Base-by-base conservation (phyloP, 2,329 filamentous ascomycete species). In the Diaporthe sp. region DNA sequence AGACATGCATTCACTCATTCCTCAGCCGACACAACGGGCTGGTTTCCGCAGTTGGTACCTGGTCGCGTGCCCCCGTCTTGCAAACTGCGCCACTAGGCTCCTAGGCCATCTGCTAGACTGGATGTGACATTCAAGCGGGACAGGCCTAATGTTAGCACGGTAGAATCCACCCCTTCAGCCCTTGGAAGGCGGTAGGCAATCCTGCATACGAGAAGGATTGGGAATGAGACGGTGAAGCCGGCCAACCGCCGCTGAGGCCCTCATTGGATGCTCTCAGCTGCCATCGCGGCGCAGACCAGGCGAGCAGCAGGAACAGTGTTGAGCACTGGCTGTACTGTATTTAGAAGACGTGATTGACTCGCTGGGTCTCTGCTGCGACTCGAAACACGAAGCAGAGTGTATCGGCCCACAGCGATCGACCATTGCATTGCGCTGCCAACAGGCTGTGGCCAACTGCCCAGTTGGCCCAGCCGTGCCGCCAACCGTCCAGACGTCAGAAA, bases 181-280 rank as follows among this genome's bases (percentile, higher is more conserved):
- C 42, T 52, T 40, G 64, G 45, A 25, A 38, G 45, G 30, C 47
- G 12, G 45, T 67, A 52, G 64, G 64, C 45, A 22, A 45, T 52
- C 10, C 45, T 52, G 64, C 64, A 67, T 67, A 67, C 64, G 64
- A 67, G 64, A 67, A 52, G 64, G 64, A 67, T 67, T 25, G 30
- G 8, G 45, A 67, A 67, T 52, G 64, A 28, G 64, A 67, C 64
- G 64, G 64, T 67, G 64, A 67, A 12, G 45, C 45, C n/a, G 30
- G 30, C 64, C 64, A 67, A 38, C 45, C 64, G 64, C 64, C 52
- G 42, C 28, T 50, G 61, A 66, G 61, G 19, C 61, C 42, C 61
- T 19, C 22, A 40, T 42, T 67, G 42, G 61, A 67, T 10, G 10
- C 17, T 6, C 13, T 30, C 61, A 67, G 28, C 61, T 35, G 61